Conservation (phyloP, 495 filamentous ascomycete genomes). For the Choiromyces venosus region DNA sequence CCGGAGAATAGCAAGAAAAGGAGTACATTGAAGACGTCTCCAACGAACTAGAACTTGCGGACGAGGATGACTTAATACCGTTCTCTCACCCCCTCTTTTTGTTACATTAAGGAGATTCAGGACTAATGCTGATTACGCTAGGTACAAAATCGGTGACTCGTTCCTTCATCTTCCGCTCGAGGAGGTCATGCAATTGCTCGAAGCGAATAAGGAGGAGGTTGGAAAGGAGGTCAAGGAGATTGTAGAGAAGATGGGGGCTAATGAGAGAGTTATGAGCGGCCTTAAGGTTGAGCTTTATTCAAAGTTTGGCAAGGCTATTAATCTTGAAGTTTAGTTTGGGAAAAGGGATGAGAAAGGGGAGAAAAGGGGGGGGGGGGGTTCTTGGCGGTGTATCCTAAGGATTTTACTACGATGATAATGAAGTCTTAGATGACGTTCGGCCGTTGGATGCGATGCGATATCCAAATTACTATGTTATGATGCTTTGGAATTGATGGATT, state of each 20-base stretch:
- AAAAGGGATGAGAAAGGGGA: background rate
- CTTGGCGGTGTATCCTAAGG: background rate
- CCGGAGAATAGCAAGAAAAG: constrained; percentile 75
- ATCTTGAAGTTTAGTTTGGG: constrained; percentile 70
- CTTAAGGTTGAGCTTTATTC: constrained; percentile 90
- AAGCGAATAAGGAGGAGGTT: constrained; percentile 62
- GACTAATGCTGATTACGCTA: constrained; percentile 41
- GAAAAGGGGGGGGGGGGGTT: no score
- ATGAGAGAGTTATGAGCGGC: constrained; percentile 78
- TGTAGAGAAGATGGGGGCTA: constrained; percentile 64
- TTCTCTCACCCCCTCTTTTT: constrained; percentile 45
- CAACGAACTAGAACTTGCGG: constrained; percentile 84
- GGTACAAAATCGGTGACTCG: constrained; percentile 93
- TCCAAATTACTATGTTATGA: background rate
- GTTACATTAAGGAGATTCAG: constrained; percentile 27
- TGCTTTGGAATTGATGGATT: background rate
- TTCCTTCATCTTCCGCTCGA: constrained; percentile 79
- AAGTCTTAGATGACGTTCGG: background rate
- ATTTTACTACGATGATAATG: background rate
- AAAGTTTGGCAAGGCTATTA: constrained; percentile 90
- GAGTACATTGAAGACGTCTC: constrained; percentile 92
- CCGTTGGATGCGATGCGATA: background rate
- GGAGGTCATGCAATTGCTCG: constrained; percentile 79
- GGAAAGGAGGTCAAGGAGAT: constrained; percentile 68
- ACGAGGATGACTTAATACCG: constrained; percentile 91